A percentile compares a stretch with the other conserved stretches of the same genome.
Evolutionary conservation across 2,329 filamentous ascomycete species (phyloP).

Genomic region (Massarina eburnea): DNA sequence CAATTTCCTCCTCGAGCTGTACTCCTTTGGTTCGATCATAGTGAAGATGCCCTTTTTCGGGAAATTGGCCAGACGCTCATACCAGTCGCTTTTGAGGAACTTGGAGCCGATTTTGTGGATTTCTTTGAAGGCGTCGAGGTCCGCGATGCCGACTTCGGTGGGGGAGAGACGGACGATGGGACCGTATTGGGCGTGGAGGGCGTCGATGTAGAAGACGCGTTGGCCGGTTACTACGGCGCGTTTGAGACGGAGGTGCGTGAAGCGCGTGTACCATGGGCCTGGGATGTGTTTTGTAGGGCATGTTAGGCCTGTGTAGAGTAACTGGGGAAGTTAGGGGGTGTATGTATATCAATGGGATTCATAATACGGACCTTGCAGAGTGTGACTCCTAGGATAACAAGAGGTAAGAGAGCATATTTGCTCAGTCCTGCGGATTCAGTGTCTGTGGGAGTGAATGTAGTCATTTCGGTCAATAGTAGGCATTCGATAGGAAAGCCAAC

Average conservation of each 20-base stretch:
- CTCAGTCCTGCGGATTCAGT: not conserved
- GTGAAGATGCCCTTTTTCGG: slow-evolving; percentile 39
- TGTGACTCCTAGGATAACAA: not conserved
- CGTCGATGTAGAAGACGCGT: slow-evolving; percentile 43
- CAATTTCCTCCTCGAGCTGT: slow-evolving; percentile 39
- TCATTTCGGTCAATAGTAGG: too few relatives aligned
- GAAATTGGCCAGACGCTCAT: slow-evolving; percentile 28
- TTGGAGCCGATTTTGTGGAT: slow-evolving; percentile 43
- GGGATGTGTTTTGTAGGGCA: slow-evolving; percentile 23
- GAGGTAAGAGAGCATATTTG: not conserved
- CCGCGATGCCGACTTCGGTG: slow-evolving; percentile 23
- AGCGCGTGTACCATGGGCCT: slow-evolving; percentile 33
- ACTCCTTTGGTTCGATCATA: slow-evolving; percentile 40
- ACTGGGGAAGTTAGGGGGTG: slow-evolving; percentile 1
- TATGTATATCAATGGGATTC: not conserved
- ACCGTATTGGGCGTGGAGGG: slow-evolving; percentile 37
- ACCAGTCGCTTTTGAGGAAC: slow-evolving; percentile 47
- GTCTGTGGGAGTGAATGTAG: not conserved
- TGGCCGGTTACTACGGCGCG: slow-evolving; percentile 39
- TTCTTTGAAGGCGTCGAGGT: slow-evolving; percentile 20
- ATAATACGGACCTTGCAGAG: not conserved
- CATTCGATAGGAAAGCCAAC: too few relatives aligned
- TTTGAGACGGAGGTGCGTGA: slow-evolving; percentile 37
- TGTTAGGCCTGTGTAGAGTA: slow-evolving; percentile 13
- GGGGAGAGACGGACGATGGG: slow-evolving; percentile 29